These are phyloP conservation scores for Cnidoscolus chayamansa DNA, from an alignment of 441 rosid species.

Conservation along the genomic window DNA sequence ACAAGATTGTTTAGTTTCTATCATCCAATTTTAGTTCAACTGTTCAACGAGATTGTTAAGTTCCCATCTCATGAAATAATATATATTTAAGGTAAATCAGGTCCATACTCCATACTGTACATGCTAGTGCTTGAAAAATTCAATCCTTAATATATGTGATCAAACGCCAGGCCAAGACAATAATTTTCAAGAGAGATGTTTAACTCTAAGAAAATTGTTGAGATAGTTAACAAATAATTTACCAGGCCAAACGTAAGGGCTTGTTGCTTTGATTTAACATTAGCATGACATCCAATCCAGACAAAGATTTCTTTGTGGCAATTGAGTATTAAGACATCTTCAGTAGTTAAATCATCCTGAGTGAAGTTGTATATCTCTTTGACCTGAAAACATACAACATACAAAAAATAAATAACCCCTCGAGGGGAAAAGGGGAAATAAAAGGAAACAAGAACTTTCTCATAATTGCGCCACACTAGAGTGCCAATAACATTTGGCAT, in stretches of 20 bases:
- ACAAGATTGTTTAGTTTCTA: neutral
- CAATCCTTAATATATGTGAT: neutral
- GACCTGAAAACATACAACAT: constrained; percentile 45
- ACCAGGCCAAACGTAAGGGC: constrained; percentile 75
- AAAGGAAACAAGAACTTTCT: constrained; percentile 4
- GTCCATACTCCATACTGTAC: neutral
- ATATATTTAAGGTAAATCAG: neutral
- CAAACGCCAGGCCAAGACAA: neutral
- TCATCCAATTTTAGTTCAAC: too few species aligned
- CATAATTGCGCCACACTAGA: neutral
- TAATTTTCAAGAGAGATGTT: neutral
- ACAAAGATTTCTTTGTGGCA: constrained; percentile 70
- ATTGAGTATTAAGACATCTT: constrained; percentile 69
- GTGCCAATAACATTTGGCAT: neutral
- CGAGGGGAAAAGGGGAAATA: neutral
- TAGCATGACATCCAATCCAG: constrained; percentile 78
- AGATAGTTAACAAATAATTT: constrained; percentile 22
- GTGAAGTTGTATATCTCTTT: constrained; percentile 82
- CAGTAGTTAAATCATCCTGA: constrained; percentile 91
- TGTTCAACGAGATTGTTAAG: neutral
- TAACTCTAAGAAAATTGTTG: constrained; percentile 11
- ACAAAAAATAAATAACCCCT: neutral
- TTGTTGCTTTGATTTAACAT: constrained; percentile 49
- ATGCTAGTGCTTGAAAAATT: neutral
- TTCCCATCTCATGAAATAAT: neutral